Conservation (phyloP, 257 asterid genomes). For the Handroanthus guayacan region DNA sequence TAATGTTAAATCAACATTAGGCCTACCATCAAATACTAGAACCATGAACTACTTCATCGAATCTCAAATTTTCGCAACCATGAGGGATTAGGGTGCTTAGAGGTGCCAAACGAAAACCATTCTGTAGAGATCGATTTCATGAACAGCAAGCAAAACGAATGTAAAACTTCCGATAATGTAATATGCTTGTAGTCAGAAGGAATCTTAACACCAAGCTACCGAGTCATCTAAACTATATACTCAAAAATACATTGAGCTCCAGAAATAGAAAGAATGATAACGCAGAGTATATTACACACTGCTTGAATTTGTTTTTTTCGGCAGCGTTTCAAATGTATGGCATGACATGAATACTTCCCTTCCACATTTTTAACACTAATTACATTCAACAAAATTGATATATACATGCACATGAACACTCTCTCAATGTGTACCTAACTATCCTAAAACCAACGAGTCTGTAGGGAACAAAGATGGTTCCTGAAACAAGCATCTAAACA, state of each 20-base stretch:
- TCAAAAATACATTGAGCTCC: not conserved
- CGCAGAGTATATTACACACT: not conserved
- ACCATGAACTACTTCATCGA: too few species aligned
- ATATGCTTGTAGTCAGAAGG: too few species aligned
- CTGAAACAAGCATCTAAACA: constrained; percentile 2
- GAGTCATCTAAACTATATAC: too few species aligned
- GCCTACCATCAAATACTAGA: too few species aligned
- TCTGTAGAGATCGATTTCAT: too few species aligned
- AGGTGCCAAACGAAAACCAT: too few species aligned
- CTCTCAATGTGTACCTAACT: constrained; percentile 28
- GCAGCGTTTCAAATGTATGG: constrained; percentile 5
- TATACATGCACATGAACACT: constrained; percentile 29
- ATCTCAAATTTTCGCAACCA: too few species aligned
- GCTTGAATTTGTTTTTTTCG: constrained; percentile 11
- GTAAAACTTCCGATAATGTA: too few species aligned
- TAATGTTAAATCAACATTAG: too few species aligned
- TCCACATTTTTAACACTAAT: constrained; percentile 32
- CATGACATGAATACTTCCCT: constrained; percentile 6
- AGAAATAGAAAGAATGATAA: not conserved
- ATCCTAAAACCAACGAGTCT: not conserved
- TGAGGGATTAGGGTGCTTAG: too few species aligned
- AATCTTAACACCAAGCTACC: too few species aligned
- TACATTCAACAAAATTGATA: constrained; percentile 45
- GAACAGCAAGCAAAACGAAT: too few species aligned
- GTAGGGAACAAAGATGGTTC: constrained; percentile 4